Evolutionary conservation across 352 stramenopile genomes (phyloP).

Genomic region (Globisporangium paroecandrum): DNA sequence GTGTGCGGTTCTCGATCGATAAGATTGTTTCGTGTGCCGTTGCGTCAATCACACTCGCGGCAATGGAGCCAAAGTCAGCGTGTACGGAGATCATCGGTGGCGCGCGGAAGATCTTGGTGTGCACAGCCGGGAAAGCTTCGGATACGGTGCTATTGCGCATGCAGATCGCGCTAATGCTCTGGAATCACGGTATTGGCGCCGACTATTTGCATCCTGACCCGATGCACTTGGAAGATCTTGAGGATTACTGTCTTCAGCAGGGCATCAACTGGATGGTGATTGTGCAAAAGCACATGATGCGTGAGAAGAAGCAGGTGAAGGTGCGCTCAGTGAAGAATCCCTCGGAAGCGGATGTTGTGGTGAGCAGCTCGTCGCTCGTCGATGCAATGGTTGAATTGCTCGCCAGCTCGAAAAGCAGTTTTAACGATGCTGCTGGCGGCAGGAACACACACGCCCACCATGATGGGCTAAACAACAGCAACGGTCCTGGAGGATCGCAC

Average conservation of each 20-base stretch:
- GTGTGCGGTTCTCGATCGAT: constrained; percentile 82
- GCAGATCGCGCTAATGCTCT: constrained; percentile 77
- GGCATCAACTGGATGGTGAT: constrained; percentile 84
- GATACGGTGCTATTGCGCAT: constrained; percentile 75
- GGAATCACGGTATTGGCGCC: constrained; percentile 62
- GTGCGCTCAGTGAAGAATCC: constrained; percentile 69
- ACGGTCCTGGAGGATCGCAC: constrained; percentile 18
- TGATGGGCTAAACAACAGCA: constrained; percentile 9
- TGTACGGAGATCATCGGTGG: constrained; percentile 34
- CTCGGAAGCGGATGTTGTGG: constrained; percentile 62
- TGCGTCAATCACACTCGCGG: constrained; percentile 27
- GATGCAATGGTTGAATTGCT: constrained; percentile 64
- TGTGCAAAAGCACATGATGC: constrained; percentile 80
- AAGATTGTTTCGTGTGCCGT: constrained; percentile 79
- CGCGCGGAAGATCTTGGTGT: constrained; percentile 65
- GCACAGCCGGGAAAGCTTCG: constrained; percentile 65
- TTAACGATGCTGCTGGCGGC: constrained; percentile 10
- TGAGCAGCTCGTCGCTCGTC: constrained; percentile 56
- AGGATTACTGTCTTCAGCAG: constrained; percentile 78
- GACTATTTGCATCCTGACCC: constrained; percentile 84
- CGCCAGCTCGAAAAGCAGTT: constrained; percentile 15
- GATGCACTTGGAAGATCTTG: constrained; percentile 75
- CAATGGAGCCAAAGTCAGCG: constrained; percentile 35
- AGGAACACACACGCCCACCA: constrained; percentile 7
- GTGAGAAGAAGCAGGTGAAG: constrained; percentile 84